Evolutionary conservation across 441 rosid species (phyloP).

Genomic region (Euphorbia celastroides): DNA sequence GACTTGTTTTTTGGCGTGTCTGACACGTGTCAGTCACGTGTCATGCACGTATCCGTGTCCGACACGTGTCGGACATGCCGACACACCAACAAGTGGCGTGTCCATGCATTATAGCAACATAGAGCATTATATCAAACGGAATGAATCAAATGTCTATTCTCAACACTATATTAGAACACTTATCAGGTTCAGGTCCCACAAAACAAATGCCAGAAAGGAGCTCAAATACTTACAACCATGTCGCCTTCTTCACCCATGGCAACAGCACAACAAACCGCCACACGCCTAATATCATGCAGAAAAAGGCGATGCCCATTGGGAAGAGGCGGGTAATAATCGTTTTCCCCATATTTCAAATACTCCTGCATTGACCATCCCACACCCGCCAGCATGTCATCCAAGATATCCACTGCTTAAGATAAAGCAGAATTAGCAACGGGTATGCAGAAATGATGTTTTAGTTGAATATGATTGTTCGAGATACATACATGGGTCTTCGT

Average conservation of each 20-base stretch:
- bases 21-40: too few species aligned
- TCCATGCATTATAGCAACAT: too few species aligned
- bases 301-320: constrained; percentile 84
- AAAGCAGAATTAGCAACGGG: constrained; percentile 12
- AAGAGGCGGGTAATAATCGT: constrained; percentile 87
- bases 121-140: too few species aligned
- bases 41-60: too few species aligned
- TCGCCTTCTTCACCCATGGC: constrained; percentile 99
- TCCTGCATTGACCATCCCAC: constrained; percentile 93
- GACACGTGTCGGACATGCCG: too few species aligned
- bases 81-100: too few species aligned
- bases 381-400: constrained; percentile 94
- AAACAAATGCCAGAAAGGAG: constrained; percentile 4
- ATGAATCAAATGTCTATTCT: too few species aligned
- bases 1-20: too few species aligned
- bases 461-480: background rate
- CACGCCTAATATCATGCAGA: constrained; percentile 76
- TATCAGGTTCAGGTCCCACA: constrained; percentile 1
- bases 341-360: constrained; percentile 76
- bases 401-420: constrained; percentile 72
- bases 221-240: constrained; percentile 74
- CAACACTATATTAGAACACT: background rate
- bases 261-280: constrained; percentile 85
- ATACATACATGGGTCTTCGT: constrained; percentile 81
- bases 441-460: constrained; percentile 8